phyloP scores from a whole-genome alignment of 2,329 filamentous ascomycete genomes.

The Aphanocladium album region DNA sequence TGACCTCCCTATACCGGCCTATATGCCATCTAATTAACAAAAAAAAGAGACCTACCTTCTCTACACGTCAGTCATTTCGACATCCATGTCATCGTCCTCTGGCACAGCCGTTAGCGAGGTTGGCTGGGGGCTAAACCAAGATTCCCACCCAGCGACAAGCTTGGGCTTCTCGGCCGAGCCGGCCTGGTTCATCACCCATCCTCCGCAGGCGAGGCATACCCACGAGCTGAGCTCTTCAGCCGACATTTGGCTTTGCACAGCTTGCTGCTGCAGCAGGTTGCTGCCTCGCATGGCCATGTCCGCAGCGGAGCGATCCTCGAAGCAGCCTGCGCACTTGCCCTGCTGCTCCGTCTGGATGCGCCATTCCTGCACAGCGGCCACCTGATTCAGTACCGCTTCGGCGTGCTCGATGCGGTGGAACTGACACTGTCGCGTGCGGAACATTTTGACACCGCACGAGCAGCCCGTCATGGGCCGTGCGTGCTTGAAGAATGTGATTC shows the following conservation, averaged over 20 bases:
- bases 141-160: conserved; percentile 18
- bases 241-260: too few species aligned
- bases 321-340: conserved; percentile 30
- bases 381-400: conserved; percentile 19
- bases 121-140: conserved; percentile 14
- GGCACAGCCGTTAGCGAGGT: background rate
- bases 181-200: conserved; percentile 25
- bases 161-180: conserved; percentile 10
- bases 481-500: background rate
- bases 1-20: too few species aligned
- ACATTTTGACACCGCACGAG: conserved; percentile 30
- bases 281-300: background rate
- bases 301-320: background rate
- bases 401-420: conserved; percentile 29
- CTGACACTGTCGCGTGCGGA: conserved; percentile 28
- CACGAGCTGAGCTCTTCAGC: conserved; percentile 19
- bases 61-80: background rate
- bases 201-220: conserved; percentile 30
- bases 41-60: too few species aligned
- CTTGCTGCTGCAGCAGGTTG: background rate
- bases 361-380: conserved; percentile 24
- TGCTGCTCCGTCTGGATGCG: conserved; percentile 17
- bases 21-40: too few species aligned
- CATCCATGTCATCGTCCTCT: background rate
- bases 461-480: conserved; percentile 31